phyloP scores from a whole-genome alignment of 2,329 filamentous ascomycete species.

The Pyricularia sp. region DNA sequence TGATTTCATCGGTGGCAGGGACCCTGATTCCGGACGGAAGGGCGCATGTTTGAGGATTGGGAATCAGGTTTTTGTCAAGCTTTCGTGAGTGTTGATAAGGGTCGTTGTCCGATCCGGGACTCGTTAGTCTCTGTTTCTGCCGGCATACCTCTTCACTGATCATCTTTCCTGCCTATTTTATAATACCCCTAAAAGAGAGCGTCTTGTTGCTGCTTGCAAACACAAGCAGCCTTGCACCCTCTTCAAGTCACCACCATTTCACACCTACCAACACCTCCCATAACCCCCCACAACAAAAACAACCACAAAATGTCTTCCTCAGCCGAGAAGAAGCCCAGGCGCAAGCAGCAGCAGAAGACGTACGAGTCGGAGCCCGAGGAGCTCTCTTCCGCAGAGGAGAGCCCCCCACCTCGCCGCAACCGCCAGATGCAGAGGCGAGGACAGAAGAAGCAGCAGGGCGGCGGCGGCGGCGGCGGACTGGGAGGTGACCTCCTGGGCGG shows the following conservation, averaged over 20 bases:
- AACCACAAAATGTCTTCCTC: conserved; percentile 18
- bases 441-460: conserved; percentile 20
- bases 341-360: conserved; percentile 15
- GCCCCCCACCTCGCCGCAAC: conserved; percentile 17
- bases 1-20: conserved; percentile 8
- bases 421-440: conserved; percentile 16
- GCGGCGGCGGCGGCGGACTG: not conserved
- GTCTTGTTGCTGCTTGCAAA: not conserved
- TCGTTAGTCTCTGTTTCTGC: not conserved
- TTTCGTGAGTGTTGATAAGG: conserved; percentile 1
- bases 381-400: conserved; percentile 19
- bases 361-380: conserved; percentile 28
- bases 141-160: not conserved
- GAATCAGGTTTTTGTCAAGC: conserved; percentile 8
- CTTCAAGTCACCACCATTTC: not conserved
- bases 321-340: conserved; percentile 20
- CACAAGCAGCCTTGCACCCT: not conserved
- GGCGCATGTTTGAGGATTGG: not conserved
- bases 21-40: not conserved
- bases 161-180: not conserved
- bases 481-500: conserved; percentile 1
- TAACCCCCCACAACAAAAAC: conserved; percentile 6
- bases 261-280: not conserved
- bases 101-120: not conserved
- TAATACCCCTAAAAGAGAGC: not conserved